A percentile compares a stretch with the other conserved stretches of the same genome.
Conservation (phyloP, 2,329 filamentous ascomycete genomes). For the Fusarium sp. region DNA sequence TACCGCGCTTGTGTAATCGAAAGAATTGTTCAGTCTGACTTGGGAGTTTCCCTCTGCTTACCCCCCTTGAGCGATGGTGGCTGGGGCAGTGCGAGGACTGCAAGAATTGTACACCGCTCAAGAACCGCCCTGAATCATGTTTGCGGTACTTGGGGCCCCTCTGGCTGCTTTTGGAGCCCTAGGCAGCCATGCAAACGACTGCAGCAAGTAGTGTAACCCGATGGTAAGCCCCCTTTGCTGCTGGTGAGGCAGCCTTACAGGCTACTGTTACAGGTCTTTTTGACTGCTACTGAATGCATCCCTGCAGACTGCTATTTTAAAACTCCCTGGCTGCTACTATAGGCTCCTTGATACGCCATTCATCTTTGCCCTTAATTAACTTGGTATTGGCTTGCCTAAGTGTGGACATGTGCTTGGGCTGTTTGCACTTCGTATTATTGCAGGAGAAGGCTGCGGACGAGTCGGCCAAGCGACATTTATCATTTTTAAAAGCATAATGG, state of each 20-base stretch:
- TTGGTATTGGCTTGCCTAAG: not conserved
- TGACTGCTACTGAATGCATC: not conserved
- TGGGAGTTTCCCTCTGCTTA: not conserved
- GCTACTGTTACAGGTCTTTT: not conserved
- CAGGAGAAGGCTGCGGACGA: not conserved
- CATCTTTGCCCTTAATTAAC: not conserved
- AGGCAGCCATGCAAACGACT: not conserved
- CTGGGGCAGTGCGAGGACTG: not conserved
- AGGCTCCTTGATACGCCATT: not conserved
- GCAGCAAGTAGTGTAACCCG: not conserved
- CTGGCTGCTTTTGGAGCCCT: not conserved
- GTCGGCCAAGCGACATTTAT: not conserved
- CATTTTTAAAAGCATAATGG: not conserved
- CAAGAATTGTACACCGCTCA: not conserved
- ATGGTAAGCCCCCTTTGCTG: not conserved
- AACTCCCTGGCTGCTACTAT: not conserved
- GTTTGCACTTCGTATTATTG: not conserved
- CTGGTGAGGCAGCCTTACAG: not conserved
- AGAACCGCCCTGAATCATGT: not conserved
- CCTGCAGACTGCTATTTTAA: not conserved
- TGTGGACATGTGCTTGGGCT: not conserved
- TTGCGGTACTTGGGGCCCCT: not conserved
- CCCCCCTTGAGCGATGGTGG: not conserved
- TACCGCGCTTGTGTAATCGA: not conserved
- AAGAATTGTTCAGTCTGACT: not conserved